Evolutionary conservation across 2,329 filamentous ascomycete species (phyloP).

Genomic region (Pseudogymnoascus sp.): DNA sequence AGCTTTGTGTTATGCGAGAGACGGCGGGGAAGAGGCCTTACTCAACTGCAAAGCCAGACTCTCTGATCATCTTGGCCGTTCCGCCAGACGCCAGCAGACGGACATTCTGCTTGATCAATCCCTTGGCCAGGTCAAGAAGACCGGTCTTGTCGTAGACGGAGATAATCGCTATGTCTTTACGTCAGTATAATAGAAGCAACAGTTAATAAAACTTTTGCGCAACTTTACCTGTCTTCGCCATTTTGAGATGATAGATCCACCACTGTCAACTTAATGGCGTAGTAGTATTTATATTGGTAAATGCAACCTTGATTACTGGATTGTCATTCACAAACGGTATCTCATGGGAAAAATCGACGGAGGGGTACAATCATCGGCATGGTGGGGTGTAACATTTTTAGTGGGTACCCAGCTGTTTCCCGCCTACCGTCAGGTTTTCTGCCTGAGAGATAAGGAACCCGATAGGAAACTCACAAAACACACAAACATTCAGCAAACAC

Average conservation of each 20-base stretch:
- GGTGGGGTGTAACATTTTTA: slow-evolving; percentile 9
- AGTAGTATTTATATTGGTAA: slow-evolving; percentile 7
- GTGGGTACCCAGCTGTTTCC: slow-evolving; percentile 1
- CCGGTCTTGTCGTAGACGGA: slow-evolving; percentile 99
- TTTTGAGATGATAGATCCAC: slow-evolving; percentile 10
- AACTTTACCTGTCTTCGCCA: slow-evolving; percentile 13
- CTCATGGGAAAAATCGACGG: slow-evolving; percentile 8
- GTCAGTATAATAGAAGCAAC: not conserved
- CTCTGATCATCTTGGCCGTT: slow-evolving; percentile 91
- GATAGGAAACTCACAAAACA: not conserved
- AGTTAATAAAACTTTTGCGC: not conserved
- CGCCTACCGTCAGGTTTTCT: not conserved
- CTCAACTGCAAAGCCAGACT: slow-evolving; percentile 93
- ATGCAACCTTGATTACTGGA: slow-evolving; percentile 8
- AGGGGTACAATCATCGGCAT: slow-evolving; percentile 8
- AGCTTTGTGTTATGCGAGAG: not conserved
- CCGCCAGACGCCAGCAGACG: slow-evolving; percentile 90
- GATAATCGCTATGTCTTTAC: slow-evolving; percentile 63
- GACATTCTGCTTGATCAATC: slow-evolving; percentile 80
- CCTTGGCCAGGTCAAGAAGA: slow-evolving; percentile 84
- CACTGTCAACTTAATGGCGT: slow-evolving; percentile 7
- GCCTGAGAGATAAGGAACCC: not conserved
- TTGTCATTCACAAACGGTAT: slow-evolving; percentile 9
- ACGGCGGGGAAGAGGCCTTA: slow-evolving; percentile 40
- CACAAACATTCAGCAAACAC: not conserved